Base-by-base conservation (phyloP, 2,329 filamentous ascomycete genomes). In the Sporothrix schenckii region DNA sequence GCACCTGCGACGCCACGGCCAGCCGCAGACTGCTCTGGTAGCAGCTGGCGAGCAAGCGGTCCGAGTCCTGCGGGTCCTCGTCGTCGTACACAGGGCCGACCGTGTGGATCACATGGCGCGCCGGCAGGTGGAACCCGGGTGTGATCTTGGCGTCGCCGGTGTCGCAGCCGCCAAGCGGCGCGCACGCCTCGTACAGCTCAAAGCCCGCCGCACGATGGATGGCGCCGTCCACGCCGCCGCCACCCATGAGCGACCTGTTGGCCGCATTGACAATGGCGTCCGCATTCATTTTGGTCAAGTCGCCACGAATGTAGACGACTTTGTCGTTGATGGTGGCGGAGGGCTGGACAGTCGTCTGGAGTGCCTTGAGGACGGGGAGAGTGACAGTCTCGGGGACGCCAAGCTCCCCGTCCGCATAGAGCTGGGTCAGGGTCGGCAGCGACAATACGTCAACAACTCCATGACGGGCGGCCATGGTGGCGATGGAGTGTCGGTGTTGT, bases 191-290 rank as follows among this genome's bases (percentile, higher is more conserved):
- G 24, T 89, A 74, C 0, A 98, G 86, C 0, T 80, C 79, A 0
- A 81, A 86, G 0, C 95, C 95, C 0, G 95, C 94, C 53, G 91
- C 93, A 41, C 85, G 80, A 79, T 98, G 95, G 75, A 98, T 97
- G 39, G 93, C 91, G 53, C 91, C 91, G 77, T 94, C 91, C 19
- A 98, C 93, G 49, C 95, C 95, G n/a, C 93, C 93, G 68, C 95
- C 95, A 69, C 94, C 93, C 0, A 91, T 84, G 0, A 98, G 87
- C 1, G 85, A 86, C 11, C 80, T 81, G 79, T 98, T 98, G 58
- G 95, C 94, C 0, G 95, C 94, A 79, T 98, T 98, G 79, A 98
- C 94, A 75, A 97, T 95, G 73, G 91, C 91, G 77, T 93, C 92
- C 60, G 93, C 85, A 44, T 85, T 79, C 4, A 98, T 87, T 16